Conservation (phyloP, 768 basidiomycete genomes). For the Suillus variegatus region DNA sequence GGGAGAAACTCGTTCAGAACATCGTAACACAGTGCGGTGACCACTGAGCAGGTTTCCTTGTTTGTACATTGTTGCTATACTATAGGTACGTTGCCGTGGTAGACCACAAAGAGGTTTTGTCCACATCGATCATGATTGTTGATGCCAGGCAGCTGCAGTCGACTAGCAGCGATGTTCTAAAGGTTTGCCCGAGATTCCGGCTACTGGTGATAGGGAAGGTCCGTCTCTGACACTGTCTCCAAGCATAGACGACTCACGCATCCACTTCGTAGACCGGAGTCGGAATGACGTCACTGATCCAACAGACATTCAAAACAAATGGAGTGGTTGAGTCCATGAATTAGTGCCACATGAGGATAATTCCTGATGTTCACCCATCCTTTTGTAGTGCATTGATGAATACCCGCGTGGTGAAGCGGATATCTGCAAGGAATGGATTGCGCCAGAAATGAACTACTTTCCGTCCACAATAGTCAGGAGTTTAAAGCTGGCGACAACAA, state of each 20-base stretch:
- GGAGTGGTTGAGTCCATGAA: too few species aligned
- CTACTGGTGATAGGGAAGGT: conserved; percentile 13
- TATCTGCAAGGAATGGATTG: too few species aligned
- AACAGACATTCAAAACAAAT: conserved; percentile 3
- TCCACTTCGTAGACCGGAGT: conserved; percentile 7
- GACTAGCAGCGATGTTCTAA: conserved; percentile 5
- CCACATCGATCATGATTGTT: neutral
- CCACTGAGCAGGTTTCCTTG: conserved; percentile 2
- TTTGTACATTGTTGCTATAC: conserved; percentile 6
- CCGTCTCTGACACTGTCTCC: neutral
- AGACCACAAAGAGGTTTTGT: neutral
- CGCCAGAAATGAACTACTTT: too few species aligned
- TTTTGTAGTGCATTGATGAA: too few species aligned
- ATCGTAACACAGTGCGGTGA: neutral
- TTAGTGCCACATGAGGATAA: too few species aligned
- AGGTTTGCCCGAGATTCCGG: conserved; percentile 12
- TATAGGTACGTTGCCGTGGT: neutral
- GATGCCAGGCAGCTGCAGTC: conserved; percentile 4
- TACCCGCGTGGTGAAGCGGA: too few species aligned
- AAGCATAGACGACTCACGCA: neutral
- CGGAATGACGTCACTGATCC: conserved; percentile 9
- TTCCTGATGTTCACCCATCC: too few species aligned
- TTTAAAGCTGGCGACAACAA: too few species aligned
- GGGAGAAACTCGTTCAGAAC: neutral
- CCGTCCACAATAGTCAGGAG: too few species aligned